A percentile compares a stretch with the other conserved stretches of the same genome.
These are phyloP conservation scores for Pythium grandisporangium DNA, from an alignment of 352 stramenopile genomes.

Conservation along the genomic window DNA sequence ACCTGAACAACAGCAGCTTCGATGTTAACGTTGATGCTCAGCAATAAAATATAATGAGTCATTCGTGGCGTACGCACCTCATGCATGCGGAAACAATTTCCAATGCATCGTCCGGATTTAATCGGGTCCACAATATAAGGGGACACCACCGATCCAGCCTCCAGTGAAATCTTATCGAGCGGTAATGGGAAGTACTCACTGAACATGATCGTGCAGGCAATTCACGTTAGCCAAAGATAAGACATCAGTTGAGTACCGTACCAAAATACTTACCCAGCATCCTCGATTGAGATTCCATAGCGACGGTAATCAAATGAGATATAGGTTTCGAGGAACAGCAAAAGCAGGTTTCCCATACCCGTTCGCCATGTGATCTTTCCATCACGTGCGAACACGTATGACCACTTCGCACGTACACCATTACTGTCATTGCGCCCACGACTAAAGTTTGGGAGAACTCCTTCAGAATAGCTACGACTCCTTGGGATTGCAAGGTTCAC, in stretches of 20 bases:
- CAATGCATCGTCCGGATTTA: constrained; percentile 50
- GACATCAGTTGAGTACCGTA: too few relatives aligned
- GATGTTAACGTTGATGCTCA: not conserved
- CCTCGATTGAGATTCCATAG: constrained; percentile 70
- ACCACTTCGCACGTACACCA: constrained; percentile 14
- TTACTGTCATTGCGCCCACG: not conserved
- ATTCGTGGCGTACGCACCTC: constrained; percentile 23
- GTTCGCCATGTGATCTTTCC: constrained; percentile 58
- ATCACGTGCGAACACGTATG: constrained; percentile 61
- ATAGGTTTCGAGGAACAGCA: constrained; percentile 81
- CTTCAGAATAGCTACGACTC: constrained; percentile 22
- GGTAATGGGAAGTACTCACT: constrained; percentile 72
- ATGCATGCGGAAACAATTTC: constrained; percentile 77
- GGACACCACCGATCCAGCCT: constrained; percentile 28
- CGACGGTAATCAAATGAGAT: constrained; percentile 77
- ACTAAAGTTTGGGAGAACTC: not conserved
- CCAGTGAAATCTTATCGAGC: constrained; percentile 23
- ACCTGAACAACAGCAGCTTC: constrained; percentile 11
- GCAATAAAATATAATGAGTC: too few relatives aligned
- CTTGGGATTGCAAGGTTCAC: too few relatives aligned
- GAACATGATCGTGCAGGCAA: not conserved
- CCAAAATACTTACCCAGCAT: constrained; percentile 49
- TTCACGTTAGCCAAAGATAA: not conserved
- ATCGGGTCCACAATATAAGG: constrained; percentile 75
- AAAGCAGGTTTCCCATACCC: constrained; percentile 56